Base-by-base conservation (phyloP, 345 rosid genomes). In the Gossypium raimondii region DNA sequence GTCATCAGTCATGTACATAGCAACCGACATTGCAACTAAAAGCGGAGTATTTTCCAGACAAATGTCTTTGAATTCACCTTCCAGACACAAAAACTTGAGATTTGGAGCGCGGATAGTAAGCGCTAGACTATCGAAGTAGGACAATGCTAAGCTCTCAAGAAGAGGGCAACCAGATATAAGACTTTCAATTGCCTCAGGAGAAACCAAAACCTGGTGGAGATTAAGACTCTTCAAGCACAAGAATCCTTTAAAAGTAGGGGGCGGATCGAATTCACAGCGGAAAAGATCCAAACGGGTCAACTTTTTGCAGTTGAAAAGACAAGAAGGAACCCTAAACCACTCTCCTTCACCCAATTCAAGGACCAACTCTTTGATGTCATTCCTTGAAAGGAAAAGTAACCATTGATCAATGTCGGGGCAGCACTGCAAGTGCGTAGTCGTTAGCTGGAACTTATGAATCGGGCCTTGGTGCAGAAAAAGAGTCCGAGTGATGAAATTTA, bases 401-500 rank as follows among this genome's bases (percentile, higher is more conserved):
- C 99, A 95, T 70, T 93, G 98, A 76, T 95, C 99, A 29, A 95
- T 82, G 56, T 93, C 97, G 0, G 96, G 89, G 84, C 92, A 86
- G 72, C 87, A 82, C 43, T 87, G 93, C 77, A 90, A 72, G 80
- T 71, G 73, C 1, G 85, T 58, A 20, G 92, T 84, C 1, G 93
- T 86, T 22, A 95, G 94, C 81, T 90, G 89, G 81, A 93, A 93
- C 88, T 87, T 91, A 59, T 89, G 93, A 79, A 93, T 89, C 13
- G 94, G 98, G 22, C 99, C 99, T 71, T 81, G 94, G 67, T 93
- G 98, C 63, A 95, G 97, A 75, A 93, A 89, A 65, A 95, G 88
- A 7, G 86, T 86, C 4, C 84, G 79, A 0, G 90, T 90, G 0
- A 95, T 75, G 68, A 95, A 93, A 17, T 84, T 90, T 10, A 89